Percentiles rank a stretch among this genome's conserved stretches.
Evolutionary conservation across 495 filamentous ascomycete species (phyloP).

Genomic region (Parathielavia appendiculata): DNA sequence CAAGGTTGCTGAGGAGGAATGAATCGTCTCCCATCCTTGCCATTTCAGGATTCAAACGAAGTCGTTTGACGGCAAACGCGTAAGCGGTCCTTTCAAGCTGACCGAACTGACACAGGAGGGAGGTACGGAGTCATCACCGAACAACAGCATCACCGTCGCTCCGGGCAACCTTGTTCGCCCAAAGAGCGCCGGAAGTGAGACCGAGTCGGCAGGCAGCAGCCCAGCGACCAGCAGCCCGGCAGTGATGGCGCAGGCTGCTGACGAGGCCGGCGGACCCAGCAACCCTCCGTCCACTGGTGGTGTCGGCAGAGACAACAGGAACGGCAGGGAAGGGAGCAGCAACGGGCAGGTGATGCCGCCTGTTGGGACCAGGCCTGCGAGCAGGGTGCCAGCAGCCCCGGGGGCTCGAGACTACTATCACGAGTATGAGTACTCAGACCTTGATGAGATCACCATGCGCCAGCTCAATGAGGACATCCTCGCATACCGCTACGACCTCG

Average conservation of each 20-base stretch:
- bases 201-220: slow-evolving; percentile 6
- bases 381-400: too few relatives aligned
- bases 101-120: not conserved
- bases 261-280: not conserved
- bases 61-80: not conserved
- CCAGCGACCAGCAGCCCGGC: slow-evolving; percentile 9
- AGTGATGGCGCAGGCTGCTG: not conserved
- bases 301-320: slow-evolving; percentile 6
- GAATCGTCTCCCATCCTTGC: not conserved
- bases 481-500: slow-evolving; percentile 38
- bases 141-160: slow-evolving; percentile 22
- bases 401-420: slow-evolving; percentile 6
- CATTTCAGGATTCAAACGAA: not conserved
- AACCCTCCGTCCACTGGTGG: not conserved
- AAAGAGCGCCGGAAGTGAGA: not conserved
- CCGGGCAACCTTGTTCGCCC: not conserved
- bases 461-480: slow-evolving; percentile 42
- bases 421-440: slow-evolving; percentile 19
- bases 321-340: not conserved
- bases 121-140: slow-evolving; percentile 3
- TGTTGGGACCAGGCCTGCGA: not conserved
- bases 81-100: not conserved
- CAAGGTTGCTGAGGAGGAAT: too few relatives aligned
- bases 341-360: slow-evolving; percentile 3
- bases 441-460: slow-evolving; percentile 39